Conservation (phyloP, 306 rosid species). For the Abrus pulchellus region DNA sequence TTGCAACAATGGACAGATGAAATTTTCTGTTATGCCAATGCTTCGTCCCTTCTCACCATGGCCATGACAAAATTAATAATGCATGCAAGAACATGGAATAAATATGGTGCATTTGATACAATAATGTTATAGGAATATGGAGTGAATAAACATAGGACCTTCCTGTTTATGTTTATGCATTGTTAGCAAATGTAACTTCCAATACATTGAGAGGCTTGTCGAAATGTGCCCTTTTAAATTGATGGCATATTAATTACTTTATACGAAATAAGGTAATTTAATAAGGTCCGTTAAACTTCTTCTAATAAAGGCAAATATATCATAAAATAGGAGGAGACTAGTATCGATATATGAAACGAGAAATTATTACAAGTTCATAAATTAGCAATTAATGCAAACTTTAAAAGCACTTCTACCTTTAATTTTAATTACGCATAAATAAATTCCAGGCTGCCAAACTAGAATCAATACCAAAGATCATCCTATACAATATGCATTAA, state of each 20-base stretch:
- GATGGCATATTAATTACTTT: too few species aligned
- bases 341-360: neutral
- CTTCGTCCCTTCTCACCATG: conserved; percentile 50
- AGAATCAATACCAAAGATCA: too few species aligned
- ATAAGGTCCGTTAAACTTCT: neutral
- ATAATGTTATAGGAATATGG: neutral
- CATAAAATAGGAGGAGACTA: neutral
- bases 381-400: neutral
- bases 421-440: neutral
- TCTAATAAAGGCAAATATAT: too few species aligned
- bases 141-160: neutral
- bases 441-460: neutral
- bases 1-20: conserved; percentile 75
- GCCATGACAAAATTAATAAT: conserved; percentile 32
- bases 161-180: neutral
- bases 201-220: too few species aligned
- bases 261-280: too few species aligned
- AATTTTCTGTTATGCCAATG: conserved; percentile 64
- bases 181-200: neutral
- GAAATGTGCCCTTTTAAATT: too few species aligned
- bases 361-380: too few species aligned
- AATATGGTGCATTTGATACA: neutral
- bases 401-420: neutral
- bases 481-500: too few species aligned
- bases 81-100: neutral